Percentiles rank a stretch among this genome's conserved stretches.
Evolutionary conservation across 768 basidiomycete genomes (phyloP).

Genomic region (Agaricus subrufescens): DNA sequence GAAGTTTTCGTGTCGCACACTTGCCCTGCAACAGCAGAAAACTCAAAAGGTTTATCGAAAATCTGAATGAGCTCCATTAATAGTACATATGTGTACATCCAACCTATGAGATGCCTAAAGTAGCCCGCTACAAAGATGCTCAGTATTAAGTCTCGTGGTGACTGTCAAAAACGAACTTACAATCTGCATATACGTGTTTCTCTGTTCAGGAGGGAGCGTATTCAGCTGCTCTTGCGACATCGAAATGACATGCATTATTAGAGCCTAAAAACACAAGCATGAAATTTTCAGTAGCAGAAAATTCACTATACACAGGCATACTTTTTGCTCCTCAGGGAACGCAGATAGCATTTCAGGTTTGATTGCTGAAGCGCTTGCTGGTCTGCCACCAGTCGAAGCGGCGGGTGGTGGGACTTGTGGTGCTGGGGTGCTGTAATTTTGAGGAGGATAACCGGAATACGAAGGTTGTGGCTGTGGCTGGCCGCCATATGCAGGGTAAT

Average conservation of each 20-base stretch:
- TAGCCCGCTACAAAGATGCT: conserved; percentile 26
- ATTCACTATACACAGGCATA: conserved; percentile 19
- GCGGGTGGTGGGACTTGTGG: conserved; percentile 26
- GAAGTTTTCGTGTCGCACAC: no score
- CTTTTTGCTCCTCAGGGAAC: conserved; percentile 70
- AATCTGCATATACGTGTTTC: conserved; percentile 76
- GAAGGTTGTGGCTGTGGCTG: conserved; percentile 11
- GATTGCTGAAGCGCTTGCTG: not conserved
- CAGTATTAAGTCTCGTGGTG: not conserved
- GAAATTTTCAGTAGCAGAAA: not conserved
- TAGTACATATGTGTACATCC: not conserved
- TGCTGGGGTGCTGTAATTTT: conserved; percentile 16
- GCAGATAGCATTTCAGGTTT: conserved; percentile 48
- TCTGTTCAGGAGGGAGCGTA: conserved; percentile 65
- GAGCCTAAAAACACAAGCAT: conserved; percentile 34
- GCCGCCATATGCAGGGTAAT: conserved; percentile 11
- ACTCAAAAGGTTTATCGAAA: no score
- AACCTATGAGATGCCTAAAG: conserved; percentile 28
- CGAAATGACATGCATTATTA: conserved; percentile 72
- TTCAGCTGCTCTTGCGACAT: conserved; percentile 87
- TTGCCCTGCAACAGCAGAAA: no score
- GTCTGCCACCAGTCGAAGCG: not conserved
- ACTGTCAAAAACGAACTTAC: conserved; percentile 38
- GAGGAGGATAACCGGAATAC: conserved; percentile 18
- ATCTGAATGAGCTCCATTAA: no score